These are phyloP conservation scores for Ambrosia artemisiifolia DNA, from an alignment of 129 eudicot genomes.

Conservation along the genomic window DNA sequence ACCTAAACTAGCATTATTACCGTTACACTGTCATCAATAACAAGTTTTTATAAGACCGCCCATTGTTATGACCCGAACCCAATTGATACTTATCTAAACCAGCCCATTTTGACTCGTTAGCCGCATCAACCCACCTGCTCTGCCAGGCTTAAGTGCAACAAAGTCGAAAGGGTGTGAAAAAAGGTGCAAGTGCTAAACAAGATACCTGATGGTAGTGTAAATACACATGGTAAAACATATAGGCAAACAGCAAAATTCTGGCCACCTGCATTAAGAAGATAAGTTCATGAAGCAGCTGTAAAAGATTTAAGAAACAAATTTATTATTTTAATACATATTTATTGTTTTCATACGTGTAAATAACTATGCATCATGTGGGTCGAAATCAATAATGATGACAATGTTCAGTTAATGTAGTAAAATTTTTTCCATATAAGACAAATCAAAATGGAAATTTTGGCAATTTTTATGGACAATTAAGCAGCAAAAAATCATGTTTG, in stretches of 20 bases:
- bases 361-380: background rate
- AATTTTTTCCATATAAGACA: background rate
- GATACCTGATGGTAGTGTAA: conserved; percentile 75
- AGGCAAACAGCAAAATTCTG: conserved; percentile 71
- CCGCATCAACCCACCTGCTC: background rate
- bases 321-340: background rate
- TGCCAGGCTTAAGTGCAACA: background rate
- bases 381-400: background rate
- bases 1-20: background rate
- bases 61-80: background rate
- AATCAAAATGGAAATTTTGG: background rate
- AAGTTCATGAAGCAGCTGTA: background rate
- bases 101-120: background rate
- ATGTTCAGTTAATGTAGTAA: background rate
- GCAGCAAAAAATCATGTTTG: conserved; percentile 1
- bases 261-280: conserved; percentile 63
- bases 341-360: background rate
- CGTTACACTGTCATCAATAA: background rate
- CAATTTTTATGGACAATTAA: background rate
- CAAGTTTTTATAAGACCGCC: background rate
- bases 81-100: background rate
- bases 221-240: conserved; percentile 69
- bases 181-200: background rate
- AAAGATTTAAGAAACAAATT: background rate
- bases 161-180: background rate